Evolutionary conservation across 2,329 filamentous ascomycete species (phyloP).

Genomic region (Paecilomyces dactylethromorphus): DNA sequence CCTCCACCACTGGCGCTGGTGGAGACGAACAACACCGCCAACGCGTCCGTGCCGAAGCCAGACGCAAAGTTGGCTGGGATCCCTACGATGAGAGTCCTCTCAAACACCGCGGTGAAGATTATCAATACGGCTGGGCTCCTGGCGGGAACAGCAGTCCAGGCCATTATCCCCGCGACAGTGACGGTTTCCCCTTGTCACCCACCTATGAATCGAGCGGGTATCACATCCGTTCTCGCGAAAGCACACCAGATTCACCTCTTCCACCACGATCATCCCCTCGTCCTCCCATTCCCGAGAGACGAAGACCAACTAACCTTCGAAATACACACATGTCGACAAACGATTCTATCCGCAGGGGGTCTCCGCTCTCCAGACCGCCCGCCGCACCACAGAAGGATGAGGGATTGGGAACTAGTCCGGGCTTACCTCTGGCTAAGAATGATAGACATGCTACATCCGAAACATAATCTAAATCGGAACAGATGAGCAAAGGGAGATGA

Average conservation of each 20-base stretch:
- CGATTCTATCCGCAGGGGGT: conserved; percentile 12
- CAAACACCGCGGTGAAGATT: conserved; percentile 61
- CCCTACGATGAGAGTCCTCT: conserved; percentile 66
- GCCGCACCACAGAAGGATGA: conserved; percentile 21
- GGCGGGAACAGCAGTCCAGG: conserved; percentile 17
- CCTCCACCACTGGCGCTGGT: conserved; percentile 59
- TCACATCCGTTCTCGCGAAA: conserved; percentile 26
- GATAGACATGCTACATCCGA: background rate
- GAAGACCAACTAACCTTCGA: background rate
- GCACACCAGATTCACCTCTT: conserved; percentile 23
- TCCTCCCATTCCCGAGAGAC: conserved; percentile 11
- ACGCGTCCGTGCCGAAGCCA: conserved; percentile 53
- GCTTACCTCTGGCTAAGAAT: background rate
- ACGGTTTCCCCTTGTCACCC: conserved; percentile 20
- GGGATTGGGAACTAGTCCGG: conserved; percentile 23
- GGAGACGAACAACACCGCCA: conserved; percentile 56
- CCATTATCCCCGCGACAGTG: conserved; percentile 13
- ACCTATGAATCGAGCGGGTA: conserved; percentile 13
- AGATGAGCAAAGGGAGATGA: background rate
- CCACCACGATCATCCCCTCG: conserved; percentile 11
- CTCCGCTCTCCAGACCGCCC: conserved; percentile 29
- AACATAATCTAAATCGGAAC: background rate
- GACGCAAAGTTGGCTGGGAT: conserved; percentile 60
- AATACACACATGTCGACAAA: conserved; percentile 12
- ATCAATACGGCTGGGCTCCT: conserved; percentile 42